Percentiles rank a stretch among this genome's conserved stretches.
Conservation (phyloP, 495 filamentous ascomycete species). For the Penicillium waksmanii region DNA sequence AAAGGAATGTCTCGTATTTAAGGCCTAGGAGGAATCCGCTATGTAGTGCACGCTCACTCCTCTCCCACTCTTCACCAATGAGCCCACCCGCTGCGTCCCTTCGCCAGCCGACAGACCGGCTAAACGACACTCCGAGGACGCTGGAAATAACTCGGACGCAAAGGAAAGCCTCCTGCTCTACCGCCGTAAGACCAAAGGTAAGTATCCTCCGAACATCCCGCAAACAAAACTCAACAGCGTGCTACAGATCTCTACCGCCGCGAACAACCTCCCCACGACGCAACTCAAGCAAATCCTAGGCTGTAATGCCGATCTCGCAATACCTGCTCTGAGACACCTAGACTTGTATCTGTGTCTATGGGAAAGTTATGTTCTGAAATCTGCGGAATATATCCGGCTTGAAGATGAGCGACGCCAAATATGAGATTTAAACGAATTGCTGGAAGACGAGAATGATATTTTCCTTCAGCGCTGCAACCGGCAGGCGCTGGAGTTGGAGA, state of each 20-base stretch:
- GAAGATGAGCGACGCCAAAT: conserved; percentile 1
- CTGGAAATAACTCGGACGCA: too few relatives aligned
- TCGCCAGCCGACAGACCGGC: too few relatives aligned
- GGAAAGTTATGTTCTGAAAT: conserved; percentile 7
- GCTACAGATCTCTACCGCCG: background rate
- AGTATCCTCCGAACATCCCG: background rate
- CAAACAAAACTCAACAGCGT: background rate
- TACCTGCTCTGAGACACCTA: background rate
- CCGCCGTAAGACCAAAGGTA: too few relatives aligned
- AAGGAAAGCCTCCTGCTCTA: too few relatives aligned
- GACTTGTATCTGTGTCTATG: conserved; percentile 7
- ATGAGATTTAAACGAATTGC: conserved; percentile 9
- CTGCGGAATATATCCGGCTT: conserved; percentile 6
- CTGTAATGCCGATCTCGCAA: background rate
- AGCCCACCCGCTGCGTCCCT: too few relatives aligned
- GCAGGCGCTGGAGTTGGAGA: conserved; percentile 1
- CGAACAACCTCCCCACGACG: background rate
- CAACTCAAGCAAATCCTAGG: background rate
- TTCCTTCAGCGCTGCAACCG: conserved; percentile 8
- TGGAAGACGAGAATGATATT: conserved; percentile 11
- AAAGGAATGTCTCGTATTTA: too few relatives aligned
- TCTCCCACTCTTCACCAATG: too few relatives aligned
- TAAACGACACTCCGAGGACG: too few relatives aligned
- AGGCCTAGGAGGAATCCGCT: too few relatives aligned
- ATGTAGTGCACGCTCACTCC: too few relatives aligned